Evolutionary conservation across 352 stramenopile species (phyloP), one percentile per base, ranked within the genome.

Genomic region (Pythium inflatum): DNA sequence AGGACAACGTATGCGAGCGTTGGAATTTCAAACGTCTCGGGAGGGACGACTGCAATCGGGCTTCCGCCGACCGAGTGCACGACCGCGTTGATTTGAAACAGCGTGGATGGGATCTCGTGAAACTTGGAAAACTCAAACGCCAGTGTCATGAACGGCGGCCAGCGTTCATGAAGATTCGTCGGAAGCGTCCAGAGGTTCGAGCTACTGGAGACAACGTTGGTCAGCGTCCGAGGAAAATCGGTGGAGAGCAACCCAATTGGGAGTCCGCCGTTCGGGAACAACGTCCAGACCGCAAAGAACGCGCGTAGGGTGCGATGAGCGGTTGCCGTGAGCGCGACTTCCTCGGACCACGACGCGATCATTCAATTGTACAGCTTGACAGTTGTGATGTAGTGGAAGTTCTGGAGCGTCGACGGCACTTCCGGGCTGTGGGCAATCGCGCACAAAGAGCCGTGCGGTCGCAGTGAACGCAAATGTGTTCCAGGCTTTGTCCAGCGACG

Each of bases 161-260:
- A 68, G 2, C 30, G 6, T 1, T 12, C 7, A n/a, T 62, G n/a
- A 5, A 68, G 30, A n/a, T 61, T 22, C 7, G 41, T 28, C 6
- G 62, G 62, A 9, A 68, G 6, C 1, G 36, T 14, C 16, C 8
- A 2, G 25, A 68, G 16, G 16, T 68, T 68, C 12, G 33, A 62
- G 4, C 8, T 22, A 27, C 24, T 46, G 5, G 25, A 9, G 18
- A 45, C 3, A n/a, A 68, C 31, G 27, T 36, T 68, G 7, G 31
- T n/a, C 4, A 68, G 25, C 0, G 9, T 34, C 36, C 43, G 11
- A 1, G 60, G 61, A 14, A 61, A 68, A 2, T 60, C 8, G 3
- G 7, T 22, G 1, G 25, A 45, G 3, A 43, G 5, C 2, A 68
- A 22, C 8, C 62, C 62, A 18, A 40, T 18, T 1, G 62, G 62